phyloP scores from a whole-genome alignment of 2,329 filamentous ascomycete species.

The Thielaviopsis ethacetica region DNA sequence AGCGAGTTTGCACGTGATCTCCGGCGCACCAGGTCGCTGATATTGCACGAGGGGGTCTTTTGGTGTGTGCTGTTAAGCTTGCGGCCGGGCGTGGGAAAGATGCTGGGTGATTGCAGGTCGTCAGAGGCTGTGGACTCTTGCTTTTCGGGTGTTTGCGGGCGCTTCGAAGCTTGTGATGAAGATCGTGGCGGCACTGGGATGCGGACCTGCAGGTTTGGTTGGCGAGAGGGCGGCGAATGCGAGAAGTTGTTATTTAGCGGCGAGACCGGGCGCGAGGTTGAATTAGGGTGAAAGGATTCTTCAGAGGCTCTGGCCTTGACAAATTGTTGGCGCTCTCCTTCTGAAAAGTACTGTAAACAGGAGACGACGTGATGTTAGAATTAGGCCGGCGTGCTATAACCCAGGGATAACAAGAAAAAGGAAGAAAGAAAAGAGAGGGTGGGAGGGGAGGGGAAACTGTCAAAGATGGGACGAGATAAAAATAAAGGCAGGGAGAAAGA shows the following conservation, averaged over 20 bases:
- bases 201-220: constrained; percentile 9
- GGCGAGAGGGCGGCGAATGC: constrained; percentile 8
- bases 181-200: constrained; percentile 2
- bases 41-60: constrained; percentile 14
- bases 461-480: constrained; percentile 2
- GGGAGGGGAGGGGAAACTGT: constrained; percentile 10
- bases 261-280: constrained; percentile 2
- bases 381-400: background rate
- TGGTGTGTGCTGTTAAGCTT: background rate
- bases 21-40: constrained; percentile 18
- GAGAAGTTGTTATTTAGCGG: constrained; percentile 5
- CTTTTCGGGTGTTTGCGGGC: background rate
- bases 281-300: constrained; percentile 1
- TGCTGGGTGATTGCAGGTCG: constrained; percentile 9
- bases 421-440: constrained; percentile 1
- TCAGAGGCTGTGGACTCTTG: background rate
- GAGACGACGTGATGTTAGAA: background rate
- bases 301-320: constrained; percentile 7
- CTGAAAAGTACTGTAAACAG: constrained; percentile 9
- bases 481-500: background rate
- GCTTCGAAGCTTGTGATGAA: background rate
- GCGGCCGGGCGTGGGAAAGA: constrained; percentile 10
- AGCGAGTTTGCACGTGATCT: constrained; percentile 28
- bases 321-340: constrained; percentile 11
- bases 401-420: background rate